Conservation (phyloP, 2,329 filamentous ascomycete species). For the Didymella sp. region DNA sequence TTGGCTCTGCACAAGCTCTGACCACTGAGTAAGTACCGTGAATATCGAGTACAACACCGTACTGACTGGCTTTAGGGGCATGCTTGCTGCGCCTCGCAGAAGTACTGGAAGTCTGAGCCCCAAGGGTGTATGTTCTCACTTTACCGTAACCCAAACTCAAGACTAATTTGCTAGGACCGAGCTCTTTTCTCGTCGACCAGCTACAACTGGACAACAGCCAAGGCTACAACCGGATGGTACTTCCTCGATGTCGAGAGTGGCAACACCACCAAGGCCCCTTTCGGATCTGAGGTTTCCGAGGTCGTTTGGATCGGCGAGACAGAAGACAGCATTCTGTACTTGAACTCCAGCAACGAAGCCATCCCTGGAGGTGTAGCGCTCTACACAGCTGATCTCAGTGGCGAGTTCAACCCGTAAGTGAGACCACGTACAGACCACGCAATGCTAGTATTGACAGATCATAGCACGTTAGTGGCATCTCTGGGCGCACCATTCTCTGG, state of each 20-base stretch:
- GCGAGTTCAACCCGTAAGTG: constrained; percentile 36
- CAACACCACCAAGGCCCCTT: constrained; percentile 43
- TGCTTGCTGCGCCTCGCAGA: constrained; percentile 40
- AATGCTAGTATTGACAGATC: background rate
- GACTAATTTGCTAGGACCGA: constrained; percentile 35
- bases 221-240: constrained; percentile 58
- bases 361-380: constrained; percentile 45
- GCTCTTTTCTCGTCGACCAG: constrained; percentile 45
- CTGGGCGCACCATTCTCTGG: constrained; percentile 58
- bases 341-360: constrained; percentile 68
- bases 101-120: constrained; percentile 44
- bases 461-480: constrained; percentile 42
- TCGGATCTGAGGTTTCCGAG: constrained; percentile 43
- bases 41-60: background rate
- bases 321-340: constrained; percentile 65
- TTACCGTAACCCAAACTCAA: background rate
- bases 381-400: constrained; percentile 43
- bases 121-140: constrained; percentile 35
- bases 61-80: constrained; percentile 24
- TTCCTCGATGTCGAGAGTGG: constrained; percentile 42
- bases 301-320: constrained; percentile 45
- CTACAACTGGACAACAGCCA: constrained; percentile 47
- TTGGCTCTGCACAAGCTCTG: constrained; percentile 36
- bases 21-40: constrained; percentile 35
- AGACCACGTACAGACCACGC: background rate